Percentiles rank a stretch among this genome's conserved stretches.
Evolutionary conservation across 306 rosid species (phyloP).

Genomic region (Corylus avellana): DNA sequence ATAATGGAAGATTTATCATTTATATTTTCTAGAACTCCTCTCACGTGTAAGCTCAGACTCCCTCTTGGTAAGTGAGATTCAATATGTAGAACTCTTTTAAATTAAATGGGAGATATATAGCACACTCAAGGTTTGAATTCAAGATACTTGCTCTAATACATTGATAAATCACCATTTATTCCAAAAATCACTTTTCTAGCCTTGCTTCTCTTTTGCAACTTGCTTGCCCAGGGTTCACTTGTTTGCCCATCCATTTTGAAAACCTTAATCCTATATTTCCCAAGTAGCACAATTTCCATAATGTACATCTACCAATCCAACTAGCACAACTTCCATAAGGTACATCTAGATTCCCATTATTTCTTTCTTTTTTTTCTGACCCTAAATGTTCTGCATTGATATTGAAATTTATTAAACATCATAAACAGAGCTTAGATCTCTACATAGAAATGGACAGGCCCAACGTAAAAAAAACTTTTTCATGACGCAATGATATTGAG

Average conservation of each 20-base stretch:
- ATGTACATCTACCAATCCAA: background rate
- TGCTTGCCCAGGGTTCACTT: background rate
- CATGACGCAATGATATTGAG: background rate
- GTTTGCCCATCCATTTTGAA: background rate
- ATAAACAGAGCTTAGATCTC: background rate
- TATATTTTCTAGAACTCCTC: background rate
- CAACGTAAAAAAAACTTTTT: background rate
- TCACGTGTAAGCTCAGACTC: background rate
- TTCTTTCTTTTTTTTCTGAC: background rate
- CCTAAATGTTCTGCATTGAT: background rate
- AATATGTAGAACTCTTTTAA: background rate
- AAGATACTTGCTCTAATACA: background rate
- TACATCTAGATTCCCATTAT: background rate
- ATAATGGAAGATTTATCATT: background rate
- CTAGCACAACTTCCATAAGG: background rate
- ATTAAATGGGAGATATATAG: too few relatives aligned
- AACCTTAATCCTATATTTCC: background rate
- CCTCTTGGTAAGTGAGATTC: background rate
- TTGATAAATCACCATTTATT: background rate
- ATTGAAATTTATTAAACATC: background rate
- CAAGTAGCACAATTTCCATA: background rate
- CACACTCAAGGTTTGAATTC: background rate
- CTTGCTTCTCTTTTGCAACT: background rate
- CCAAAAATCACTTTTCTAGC: background rate
- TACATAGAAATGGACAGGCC: background rate